These are phyloP conservation scores for Phytopythium helicoides DNA, from an alignment of 352 stramenopile species.

Conservation along the genomic window DNA sequence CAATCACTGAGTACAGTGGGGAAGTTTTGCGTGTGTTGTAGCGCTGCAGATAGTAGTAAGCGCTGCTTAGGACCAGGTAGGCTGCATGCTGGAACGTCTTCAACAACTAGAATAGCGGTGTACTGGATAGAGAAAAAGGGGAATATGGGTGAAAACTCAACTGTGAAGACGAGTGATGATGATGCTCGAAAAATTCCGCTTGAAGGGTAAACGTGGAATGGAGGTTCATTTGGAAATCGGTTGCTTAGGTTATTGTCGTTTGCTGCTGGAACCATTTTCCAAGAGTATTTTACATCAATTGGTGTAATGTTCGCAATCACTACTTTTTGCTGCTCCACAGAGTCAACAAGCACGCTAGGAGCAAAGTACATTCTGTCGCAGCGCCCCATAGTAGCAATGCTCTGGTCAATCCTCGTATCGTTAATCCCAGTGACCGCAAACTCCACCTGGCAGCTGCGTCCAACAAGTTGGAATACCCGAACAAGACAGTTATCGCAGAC, in stretches of 20 bases:
- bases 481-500: constrained; percentile 86
- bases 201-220: constrained; percentile 39
- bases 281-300: constrained; percentile 55
- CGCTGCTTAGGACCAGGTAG: constrained; percentile 48
- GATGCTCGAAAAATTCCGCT: constrained; percentile 39
- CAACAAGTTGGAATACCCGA: constrained; percentile 62
- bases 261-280: constrained; percentile 29
- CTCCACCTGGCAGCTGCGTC: constrained; percentile 67
- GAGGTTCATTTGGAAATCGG: constrained; percentile 7
- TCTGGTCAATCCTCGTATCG: constrained; percentile 35
- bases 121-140: constrained; percentile 9
- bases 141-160: constrained; percentile 37
- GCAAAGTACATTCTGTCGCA: constrained; percentile 53
- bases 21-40: constrained; percentile 18
- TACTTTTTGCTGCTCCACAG: constrained; percentile 32
- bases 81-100: constrained; percentile 49
- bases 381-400: constrained; percentile 38
- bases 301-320: constrained; percentile 64
- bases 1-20: constrained; percentile 10
- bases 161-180: constrained; percentile 35
- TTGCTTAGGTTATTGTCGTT: not conserved
- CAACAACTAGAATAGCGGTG: constrained; percentile 40
- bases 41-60: constrained; percentile 14
- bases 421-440: constrained; percentile 49
- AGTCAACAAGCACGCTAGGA: constrained; percentile 33